Percentiles rank a stretch among this genome's conserved stretches.
Conservation (phyloP, 176 grass and related monocot species). For the Puccinellia tenuiflora region DNA sequence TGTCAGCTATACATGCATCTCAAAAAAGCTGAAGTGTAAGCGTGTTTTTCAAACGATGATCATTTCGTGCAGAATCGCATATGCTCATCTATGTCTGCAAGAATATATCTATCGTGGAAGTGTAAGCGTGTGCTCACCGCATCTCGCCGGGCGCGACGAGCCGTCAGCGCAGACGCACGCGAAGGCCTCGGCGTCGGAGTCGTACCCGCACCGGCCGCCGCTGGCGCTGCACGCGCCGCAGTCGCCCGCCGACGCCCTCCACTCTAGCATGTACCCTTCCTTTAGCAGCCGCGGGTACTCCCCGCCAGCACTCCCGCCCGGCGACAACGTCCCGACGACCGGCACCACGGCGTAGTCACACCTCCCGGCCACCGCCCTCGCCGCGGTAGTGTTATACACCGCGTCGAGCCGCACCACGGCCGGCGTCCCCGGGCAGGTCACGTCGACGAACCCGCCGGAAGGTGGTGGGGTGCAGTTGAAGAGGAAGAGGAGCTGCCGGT, state of each 20-base stretch:
- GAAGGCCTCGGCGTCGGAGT: constrained; percentile 10
- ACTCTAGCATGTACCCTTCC: constrained; percentile 39
- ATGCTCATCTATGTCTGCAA: too few species aligned
- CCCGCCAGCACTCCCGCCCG: background rate
- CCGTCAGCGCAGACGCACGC: constrained; percentile 50
- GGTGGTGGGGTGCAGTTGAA: constrained; percentile 28
- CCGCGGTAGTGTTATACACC: background rate
- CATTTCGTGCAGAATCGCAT: too few species aligned
- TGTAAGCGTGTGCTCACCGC: constrained; percentile 25
- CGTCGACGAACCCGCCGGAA: background rate
- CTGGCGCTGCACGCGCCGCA: constrained; percentile 39
- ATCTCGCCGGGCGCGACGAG: background rate
- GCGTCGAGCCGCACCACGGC: constrained; percentile 21
- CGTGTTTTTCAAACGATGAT: too few species aligned
- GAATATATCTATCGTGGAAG: background rate
- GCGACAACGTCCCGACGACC: background rate
- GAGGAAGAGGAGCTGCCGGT: constrained; percentile 49
- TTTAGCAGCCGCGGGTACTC: constrained; percentile 33
- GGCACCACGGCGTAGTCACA: constrained; percentile 23
- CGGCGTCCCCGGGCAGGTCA: background rate
- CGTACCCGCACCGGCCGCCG: constrained; percentile 48
- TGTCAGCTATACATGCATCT: too few species aligned
- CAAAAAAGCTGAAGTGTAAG: too few species aligned
- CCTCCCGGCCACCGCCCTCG: background rate
- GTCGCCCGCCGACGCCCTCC: constrained; percentile 24